Evolutionary conservation across 352 stramenopile genomes (phyloP), one percentile per base, ranked within the genome.

Genomic region (Globisporangium cystogenes): DNA sequence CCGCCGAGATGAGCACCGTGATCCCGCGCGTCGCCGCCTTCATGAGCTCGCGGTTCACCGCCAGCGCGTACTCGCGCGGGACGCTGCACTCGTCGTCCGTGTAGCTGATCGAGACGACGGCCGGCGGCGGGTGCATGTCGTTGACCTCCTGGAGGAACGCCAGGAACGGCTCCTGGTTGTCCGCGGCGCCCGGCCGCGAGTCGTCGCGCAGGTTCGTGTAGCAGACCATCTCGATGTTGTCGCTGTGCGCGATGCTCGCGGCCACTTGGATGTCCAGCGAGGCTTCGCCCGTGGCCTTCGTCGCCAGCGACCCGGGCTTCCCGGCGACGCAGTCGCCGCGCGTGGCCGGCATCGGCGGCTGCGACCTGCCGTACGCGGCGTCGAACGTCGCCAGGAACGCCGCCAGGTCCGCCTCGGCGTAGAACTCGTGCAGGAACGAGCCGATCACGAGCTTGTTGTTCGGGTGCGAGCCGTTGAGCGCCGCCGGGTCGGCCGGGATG

Each of bases 131-230:
- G 0, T 83, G 61, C 64, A 87, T 78, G n/a, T 67, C 69, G 50
- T 90, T 92, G 10, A 90, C 59, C 18, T 82, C 73, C 45, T 82
- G 76, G 33, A 92, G 57, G 53, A 92, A 92, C 10, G 59, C 62
- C 16, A 92, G 58, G 48, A 92, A 92, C 5, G 82, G 82, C 59
- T 91, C 81, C 53, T 92, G 81, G 53, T 92, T 92, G 65, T 86
- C 75, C 12, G 82, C 74, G 3, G 68, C 68, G 31, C 82, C 76
- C 2, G 57, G 55, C 14, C 59, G 60, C 36, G 64, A 70, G 47
- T 72, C 44, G 47, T 90, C 74, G 21, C 78, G 58, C 2, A 86
- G 54, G 14, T 68, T 45, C 18, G 82, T 67, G 62, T 86, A 87
- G 60, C 81, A 92, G 35, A 83, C 23, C 64, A 88, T 74, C 46